Evolutionary conservation across 2,329 filamentous ascomycete genomes (phyloP).

Genomic region (Fusarium tjaetaba): DNA sequence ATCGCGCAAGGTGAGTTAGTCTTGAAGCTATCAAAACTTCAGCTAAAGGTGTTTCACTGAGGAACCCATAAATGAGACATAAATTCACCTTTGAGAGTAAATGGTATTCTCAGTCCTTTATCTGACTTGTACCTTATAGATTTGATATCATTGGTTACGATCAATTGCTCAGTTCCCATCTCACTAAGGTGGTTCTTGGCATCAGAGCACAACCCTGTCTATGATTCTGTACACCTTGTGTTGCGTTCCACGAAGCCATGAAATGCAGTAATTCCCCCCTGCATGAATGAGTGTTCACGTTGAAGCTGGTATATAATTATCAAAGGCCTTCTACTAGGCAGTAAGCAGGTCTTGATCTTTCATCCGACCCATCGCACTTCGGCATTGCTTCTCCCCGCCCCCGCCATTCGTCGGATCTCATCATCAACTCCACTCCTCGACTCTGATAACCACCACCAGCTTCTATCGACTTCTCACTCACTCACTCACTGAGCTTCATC

Average conservation of each 20-base stretch:
- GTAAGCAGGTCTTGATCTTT: constrained; percentile 23
- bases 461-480: constrained; percentile 20
- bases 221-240: not conserved
- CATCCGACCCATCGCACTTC: constrained; percentile 21
- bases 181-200: not conserved
- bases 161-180: not conserved
- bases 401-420: constrained; percentile 29
- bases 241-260: not conserved
- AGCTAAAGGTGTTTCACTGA: not conserved
- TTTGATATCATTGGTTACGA: not conserved
- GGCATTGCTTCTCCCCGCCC: constrained; percentile 26
- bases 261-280: not conserved
- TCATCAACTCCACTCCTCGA: constrained; percentile 21
- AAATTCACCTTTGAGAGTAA: not conserved
- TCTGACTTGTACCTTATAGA: not conserved
- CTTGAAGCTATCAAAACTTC: not conserved
- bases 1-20: no score
- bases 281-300: not conserved
- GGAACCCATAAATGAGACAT: not conserved
- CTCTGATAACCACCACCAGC: constrained; percentile 15
- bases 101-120: no score
- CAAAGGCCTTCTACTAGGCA: not conserved
- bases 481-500: not conserved
- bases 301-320: not conserved
- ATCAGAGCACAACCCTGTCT: not conserved